These are phyloP conservation scores for Apiosordaria backusii DNA, from an alignment of 495 filamentous ascomycete genomes.

Conservation along the genomic window DNA sequence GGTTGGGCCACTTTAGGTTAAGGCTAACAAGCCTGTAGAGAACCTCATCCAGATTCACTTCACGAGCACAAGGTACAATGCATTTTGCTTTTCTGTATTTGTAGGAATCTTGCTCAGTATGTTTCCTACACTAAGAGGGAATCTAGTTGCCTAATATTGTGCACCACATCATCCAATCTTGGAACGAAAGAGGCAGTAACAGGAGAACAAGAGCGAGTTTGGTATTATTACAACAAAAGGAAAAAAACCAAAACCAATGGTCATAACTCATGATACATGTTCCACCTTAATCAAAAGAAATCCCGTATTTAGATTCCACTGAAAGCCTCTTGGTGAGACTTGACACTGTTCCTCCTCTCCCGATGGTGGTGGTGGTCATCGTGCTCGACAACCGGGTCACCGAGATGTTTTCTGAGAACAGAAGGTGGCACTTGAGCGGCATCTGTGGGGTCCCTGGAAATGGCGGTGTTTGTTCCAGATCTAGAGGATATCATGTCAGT, in stretches of 20 bases:
- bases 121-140: neutral
- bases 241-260: conserved; percentile 5
- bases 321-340: conserved; percentile 40
- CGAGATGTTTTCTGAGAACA: conserved; percentile 36
- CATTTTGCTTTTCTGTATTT: neutral
- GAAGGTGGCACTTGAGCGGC: conserved; percentile 49
- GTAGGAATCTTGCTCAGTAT: neutral
- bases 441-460: conserved; percentile 40
- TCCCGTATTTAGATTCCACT: conserved; percentile 32
- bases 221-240: neutral
- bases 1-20: too few species aligned
- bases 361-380: conserved; percentile 32
- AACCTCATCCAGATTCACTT: too few species aligned
- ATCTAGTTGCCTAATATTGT: neutral
- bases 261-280: conserved; percentile 6
- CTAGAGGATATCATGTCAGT: neutral
- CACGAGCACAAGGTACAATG: too few species aligned
- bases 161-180: neutral
- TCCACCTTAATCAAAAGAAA: neutral
- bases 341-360: conserved; percentile 37
- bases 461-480: neutral
- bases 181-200: neutral
- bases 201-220: neutral
- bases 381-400: conserved; percentile 40
- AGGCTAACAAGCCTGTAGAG: too few species aligned